These are phyloP conservation scores for Rhizophlyctis rosea DNA, from an alignment of 192 early-diverging fungal species.

Conservation along the genomic window DNA sequence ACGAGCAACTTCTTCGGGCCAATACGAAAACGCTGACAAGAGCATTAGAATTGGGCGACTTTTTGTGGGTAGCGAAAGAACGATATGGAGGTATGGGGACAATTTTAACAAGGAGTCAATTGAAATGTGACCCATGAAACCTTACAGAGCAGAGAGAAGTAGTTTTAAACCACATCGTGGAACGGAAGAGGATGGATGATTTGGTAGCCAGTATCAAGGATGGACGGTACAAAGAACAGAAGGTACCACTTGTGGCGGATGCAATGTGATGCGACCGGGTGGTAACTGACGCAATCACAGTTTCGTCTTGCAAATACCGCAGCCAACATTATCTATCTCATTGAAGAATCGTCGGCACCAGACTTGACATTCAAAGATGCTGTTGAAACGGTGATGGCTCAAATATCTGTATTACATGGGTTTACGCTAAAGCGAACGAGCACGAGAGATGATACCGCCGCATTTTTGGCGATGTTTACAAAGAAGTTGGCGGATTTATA, in stretches of 20 bases:
- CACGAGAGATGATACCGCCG: slow-evolving; percentile 76
- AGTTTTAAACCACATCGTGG: slow-evolving; percentile 80
- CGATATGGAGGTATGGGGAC: slow-evolving; percentile 6
- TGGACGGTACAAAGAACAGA: slow-evolving; percentile 90
- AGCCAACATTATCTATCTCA: slow-evolving; percentile 75
- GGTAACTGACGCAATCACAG: slow-evolving; percentile 2
- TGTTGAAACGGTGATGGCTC: slow-evolving; percentile 60
- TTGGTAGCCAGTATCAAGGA: slow-evolving; percentile 88
- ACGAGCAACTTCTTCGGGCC: slow-evolving; percentile 56
- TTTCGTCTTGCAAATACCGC: slow-evolving; percentile 16
- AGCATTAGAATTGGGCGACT: slow-evolving; percentile 80
- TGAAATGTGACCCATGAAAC: slow-evolving; percentile 6
- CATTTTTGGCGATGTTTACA: slow-evolving; percentile 69
- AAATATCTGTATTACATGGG: slow-evolving; percentile 72
- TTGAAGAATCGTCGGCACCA: slow-evolving; percentile 64
- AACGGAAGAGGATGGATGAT: slow-evolving; percentile 95
- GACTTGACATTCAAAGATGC: neutral
- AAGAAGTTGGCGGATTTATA: slow-evolving; percentile 49
- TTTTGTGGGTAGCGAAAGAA: slow-evolving; percentile 77
- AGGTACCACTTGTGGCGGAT: slow-evolving; percentile 41
- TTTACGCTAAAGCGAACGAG: slow-evolving; percentile 80
- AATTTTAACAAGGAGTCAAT: slow-evolving; percentile 1
- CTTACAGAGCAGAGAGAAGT: slow-evolving; percentile 50
- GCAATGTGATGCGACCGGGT: neutral
- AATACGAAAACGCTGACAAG: slow-evolving; percentile 57